Evolutionary conservation across 1,284 basidiomycete species (phyloP).

Genomic region (Omphalotus olearius): DNA sequence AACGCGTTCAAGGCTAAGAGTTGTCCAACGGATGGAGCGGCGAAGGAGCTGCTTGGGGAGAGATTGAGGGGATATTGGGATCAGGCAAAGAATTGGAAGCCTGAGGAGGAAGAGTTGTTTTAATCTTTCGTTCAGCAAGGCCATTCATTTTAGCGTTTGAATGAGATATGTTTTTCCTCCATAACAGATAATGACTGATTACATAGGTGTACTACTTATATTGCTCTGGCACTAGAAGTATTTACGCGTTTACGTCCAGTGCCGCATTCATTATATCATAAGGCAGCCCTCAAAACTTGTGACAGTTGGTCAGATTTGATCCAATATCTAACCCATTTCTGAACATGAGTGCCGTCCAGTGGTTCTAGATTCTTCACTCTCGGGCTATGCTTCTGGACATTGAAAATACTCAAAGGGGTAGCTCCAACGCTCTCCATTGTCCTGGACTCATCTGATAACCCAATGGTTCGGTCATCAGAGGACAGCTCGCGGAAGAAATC

Average conservation of each 20-base stretch:
- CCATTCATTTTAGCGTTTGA: too few relatives aligned
- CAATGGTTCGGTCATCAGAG: neutral
- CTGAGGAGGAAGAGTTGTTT: conserved; percentile 70
- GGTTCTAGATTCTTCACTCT: neutral
- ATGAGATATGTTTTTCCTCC: too few relatives aligned
- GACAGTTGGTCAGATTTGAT: too few relatives aligned
- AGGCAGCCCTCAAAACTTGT: too few relatives aligned
- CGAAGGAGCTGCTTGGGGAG: conserved; percentile 81
- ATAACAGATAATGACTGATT: too few relatives aligned
- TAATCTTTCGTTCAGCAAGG: too few relatives aligned
- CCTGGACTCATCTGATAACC: too few relatives aligned
- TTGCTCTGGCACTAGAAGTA: too few relatives aligned
- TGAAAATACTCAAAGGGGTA: neutral
- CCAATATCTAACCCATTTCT: conserved; percentile 3
- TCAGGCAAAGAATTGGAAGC: conserved; percentile 84
- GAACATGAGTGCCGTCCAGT: neutral
- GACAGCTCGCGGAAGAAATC: neutral
- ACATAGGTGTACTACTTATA: too few relatives aligned
- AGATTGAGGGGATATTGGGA: conserved; percentile 93
- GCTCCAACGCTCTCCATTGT: neutral
- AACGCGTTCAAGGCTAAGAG: conserved; percentile 78
- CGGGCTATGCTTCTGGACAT: neutral
- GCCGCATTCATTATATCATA: too few relatives aligned
- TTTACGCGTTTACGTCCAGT: too few relatives aligned
- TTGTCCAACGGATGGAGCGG: conserved; percentile 81